phyloP scores from a whole-genome alignment of 2,329 filamentous ascomycete species.

The Tolypocladium tundrense region DNA sequence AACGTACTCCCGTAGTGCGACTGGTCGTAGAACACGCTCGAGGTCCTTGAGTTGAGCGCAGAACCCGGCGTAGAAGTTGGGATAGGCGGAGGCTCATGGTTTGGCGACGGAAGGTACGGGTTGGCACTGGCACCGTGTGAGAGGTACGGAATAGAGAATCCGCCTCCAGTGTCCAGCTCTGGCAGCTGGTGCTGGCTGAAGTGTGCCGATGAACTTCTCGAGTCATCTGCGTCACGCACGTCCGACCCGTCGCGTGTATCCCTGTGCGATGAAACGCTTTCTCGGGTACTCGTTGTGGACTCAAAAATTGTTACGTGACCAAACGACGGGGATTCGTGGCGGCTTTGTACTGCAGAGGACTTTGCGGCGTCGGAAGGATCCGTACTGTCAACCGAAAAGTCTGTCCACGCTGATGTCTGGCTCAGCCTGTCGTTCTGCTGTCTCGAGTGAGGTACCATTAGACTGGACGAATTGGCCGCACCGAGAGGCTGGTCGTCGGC shows the following conservation, averaged over 20 bases:
- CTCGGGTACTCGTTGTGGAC: constrained; percentile 7
- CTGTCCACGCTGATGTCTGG: constrained; percentile 50
- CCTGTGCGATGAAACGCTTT: neutral
- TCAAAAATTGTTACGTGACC: constrained; percentile 22
- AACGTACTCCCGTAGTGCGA: constrained; percentile 29
- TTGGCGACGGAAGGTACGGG: constrained; percentile 28
- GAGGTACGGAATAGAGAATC: constrained; percentile 39
- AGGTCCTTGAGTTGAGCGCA: constrained; percentile 29
- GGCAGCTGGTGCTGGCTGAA: constrained; percentile 31
- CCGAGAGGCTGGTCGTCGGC: constrained; percentile 15
- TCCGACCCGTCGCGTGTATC: constrained; percentile 5
- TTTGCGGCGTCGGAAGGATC: constrained; percentile 24
- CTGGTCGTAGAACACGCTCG: constrained; percentile 27
- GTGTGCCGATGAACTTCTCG: constrained; percentile 14
- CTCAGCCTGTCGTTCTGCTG: constrained; percentile 37
- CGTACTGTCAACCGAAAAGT: constrained; percentile 45
- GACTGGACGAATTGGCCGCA: constrained; percentile 30
- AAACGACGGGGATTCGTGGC: constrained; percentile 15
- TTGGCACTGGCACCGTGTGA: constrained; percentile 20
- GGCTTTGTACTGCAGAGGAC: constrained; percentile 17
- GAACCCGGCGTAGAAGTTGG: constrained; percentile 26
- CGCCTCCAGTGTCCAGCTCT: constrained; percentile 39
- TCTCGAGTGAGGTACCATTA: constrained; percentile 35
- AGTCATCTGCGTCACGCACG: constrained; percentile 13
- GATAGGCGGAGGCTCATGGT: constrained; percentile 40